Evolutionary conservation across 2,329 filamentous ascomycete species (phyloP).

Genomic region (Leptoxyphium fumago): DNA sequence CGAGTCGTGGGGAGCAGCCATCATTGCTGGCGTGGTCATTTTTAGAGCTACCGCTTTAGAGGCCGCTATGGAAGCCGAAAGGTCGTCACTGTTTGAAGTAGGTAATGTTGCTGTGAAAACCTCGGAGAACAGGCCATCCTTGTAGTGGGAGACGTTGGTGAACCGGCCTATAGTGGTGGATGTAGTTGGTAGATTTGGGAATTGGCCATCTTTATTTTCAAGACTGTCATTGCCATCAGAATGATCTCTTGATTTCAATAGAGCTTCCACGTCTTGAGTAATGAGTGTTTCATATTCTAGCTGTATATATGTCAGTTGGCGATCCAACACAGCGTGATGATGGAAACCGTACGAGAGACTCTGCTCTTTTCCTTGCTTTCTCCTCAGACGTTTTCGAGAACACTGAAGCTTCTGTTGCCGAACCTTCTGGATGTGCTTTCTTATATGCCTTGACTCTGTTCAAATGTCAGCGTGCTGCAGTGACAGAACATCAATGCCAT

Average conservation of each 20-base stretch:
- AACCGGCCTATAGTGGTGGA: conserved; percentile 40
- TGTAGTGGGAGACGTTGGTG: conserved; percentile 39
- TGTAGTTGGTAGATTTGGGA: conserved; percentile 18
- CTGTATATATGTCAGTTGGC: conserved; percentile 24
- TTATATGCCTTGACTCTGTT: conserved; percentile 36
- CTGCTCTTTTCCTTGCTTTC: conserved; percentile 43
- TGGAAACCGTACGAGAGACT: conserved; percentile 37
- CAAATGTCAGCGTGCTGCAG: conserved; percentile 4
- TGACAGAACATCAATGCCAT: background rate
- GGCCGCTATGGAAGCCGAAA: conserved; percentile 10
- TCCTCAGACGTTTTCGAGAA: conserved; percentile 54
- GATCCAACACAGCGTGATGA: conserved; percentile 11
- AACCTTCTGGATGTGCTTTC: conserved; percentile 28
- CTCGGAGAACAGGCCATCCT: conserved; percentile 62
- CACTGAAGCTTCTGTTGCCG: conserved; percentile 34
- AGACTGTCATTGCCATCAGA: conserved; percentile 7
- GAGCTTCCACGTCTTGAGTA: background rate
- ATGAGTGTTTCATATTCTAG: conserved; percentile 35
- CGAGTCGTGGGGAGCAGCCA: conserved; percentile 70
- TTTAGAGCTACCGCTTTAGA: conserved; percentile 55
- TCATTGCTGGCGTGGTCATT: conserved; percentile 59
- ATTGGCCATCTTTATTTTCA: conserved; percentile 19
- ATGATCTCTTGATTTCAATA: too few species aligned
- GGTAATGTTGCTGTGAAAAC: conserved; percentile 54
- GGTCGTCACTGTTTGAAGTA: conserved; percentile 7